Evolutionary conservation across 2,329 filamentous ascomycete species (phyloP), one percentile per base, ranked within the genome.

Genomic region (Colletotrichum ledebouriae): DNA sequence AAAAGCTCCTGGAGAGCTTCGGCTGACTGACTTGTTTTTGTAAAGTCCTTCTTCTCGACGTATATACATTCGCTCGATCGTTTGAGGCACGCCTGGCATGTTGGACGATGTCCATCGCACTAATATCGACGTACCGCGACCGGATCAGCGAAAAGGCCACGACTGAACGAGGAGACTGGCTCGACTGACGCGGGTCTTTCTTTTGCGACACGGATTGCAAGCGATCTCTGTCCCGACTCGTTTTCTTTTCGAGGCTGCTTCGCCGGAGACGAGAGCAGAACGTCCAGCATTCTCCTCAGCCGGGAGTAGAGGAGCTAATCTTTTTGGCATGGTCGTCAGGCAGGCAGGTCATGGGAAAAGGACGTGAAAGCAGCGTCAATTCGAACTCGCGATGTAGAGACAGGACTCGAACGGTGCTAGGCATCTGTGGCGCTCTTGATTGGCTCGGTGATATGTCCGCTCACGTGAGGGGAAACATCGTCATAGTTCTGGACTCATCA

Each of bases 221-320:
- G 73, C 73, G 20, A 75, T 53, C 1, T 71, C 59, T n/a, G 73
- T 73, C 39, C 71, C 72, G 7, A 74, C 70, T 9, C 73, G 72
- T 29, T 72, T 73, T 42, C 68, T 67, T 46, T 74, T 74, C 20
- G 42, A 29, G 7, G n/a, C 20, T 6, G 69, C 69, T 10, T 57
- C 42, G 12, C 25, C 20, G 6, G 46, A 39, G 25, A 22, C 60
- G 37, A 59, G 53, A 1, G 52, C 37, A 11, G 42, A 46, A 1
- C 13, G 9, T n/a, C 33, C 52, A 9, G 34, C n/a, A 4, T 37
- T 13, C 9, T 58, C 29, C 4, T 58, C 12, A 13, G 64, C 64
- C n/a, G 64, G 64, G 3, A 67, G 64, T 11, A 67, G 46, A 13
- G 59, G 64, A 13, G 60, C 64, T 7, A 63, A 9, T 41, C 53